These are phyloP conservation scores for Magnusiomyces fungicola DNA, from an alignment of 1,139 yeast genomes.

Conservation along the genomic window DNA sequence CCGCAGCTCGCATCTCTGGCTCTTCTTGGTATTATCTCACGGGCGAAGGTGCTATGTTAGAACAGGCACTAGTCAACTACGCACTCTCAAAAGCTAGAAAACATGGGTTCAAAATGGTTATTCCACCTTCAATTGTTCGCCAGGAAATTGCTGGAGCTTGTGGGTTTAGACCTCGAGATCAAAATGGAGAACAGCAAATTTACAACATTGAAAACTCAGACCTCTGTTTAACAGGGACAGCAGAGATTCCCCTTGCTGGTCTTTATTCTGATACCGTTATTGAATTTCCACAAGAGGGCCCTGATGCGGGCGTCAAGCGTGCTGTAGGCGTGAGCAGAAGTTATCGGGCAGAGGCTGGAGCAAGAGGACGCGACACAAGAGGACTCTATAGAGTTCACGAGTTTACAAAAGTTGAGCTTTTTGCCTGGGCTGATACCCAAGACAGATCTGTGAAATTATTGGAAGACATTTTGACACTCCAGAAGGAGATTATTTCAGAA, in stretches of 20 bases:
- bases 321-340: conserved; percentile 81
- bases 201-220: conserved; percentile 48
- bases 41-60: conserved; percentile 83
- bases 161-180: conserved; percentile 93
- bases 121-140: conserved; percentile 84
- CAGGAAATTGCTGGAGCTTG: conserved; percentile 76
- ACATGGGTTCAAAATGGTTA: conserved; percentile 60
- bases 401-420: conserved; percentile 92
- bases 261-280: conserved; percentile 42
- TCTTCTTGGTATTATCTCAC: conserved; percentile 81
- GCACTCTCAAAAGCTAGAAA: conserved; percentile 59
- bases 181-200: conserved; percentile 78
- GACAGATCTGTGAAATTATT: conserved; percentile 41
- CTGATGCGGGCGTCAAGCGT: conserved; percentile 40
- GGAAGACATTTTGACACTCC: conserved; percentile 56
- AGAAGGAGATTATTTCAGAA: conserved; percentile 52
- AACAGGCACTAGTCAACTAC: conserved; percentile 82
- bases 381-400: conserved; percentile 96
- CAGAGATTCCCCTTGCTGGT: conserved; percentile 92
- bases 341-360: conserved; percentile 95
- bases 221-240: conserved; percentile 82
- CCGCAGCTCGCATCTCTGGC: conserved; percentile 75
- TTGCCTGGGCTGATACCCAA: conserved; percentile 55
- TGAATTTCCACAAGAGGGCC: conserved; percentile 23
- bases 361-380: conserved; percentile 85